Conservation (phyloP, 495 filamentous ascomycete genomes). For the Parachaetomium inaequale region DNA sequence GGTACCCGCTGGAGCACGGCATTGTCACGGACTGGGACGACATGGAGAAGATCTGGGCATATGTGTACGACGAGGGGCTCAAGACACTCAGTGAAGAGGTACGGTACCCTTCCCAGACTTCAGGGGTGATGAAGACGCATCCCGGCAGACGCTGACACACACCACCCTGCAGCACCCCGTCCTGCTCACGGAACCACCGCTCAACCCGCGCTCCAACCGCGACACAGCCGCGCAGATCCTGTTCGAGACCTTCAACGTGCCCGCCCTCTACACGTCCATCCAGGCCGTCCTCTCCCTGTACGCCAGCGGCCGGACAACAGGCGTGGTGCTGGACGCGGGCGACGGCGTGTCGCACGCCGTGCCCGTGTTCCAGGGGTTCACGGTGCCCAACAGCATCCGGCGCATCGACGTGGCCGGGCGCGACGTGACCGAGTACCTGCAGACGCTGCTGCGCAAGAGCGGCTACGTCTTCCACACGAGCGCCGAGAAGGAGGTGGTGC, state of each 20-base stretch:
- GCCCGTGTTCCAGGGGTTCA: slow-evolving; percentile 96
- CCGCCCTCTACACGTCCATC: slow-evolving; percentile 92
- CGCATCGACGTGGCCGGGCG: slow-evolving; percentile 97
- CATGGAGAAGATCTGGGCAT: slow-evolving; percentile 98
- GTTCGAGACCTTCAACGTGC: slow-evolving; percentile 98
- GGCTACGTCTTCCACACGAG: slow-evolving; percentile 96
- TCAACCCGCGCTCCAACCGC: slow-evolving; percentile 93
- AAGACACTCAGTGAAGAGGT: slow-evolving; percentile 97
- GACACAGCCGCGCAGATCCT: slow-evolving; percentile 96
- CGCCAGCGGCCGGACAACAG: slow-evolving; percentile 92
- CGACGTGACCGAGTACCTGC: slow-evolving; percentile 95
- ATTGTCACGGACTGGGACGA: slow-evolving; percentile 99
- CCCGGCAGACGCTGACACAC: slow-evolving; percentile 16
- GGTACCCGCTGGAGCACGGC: slow-evolving; percentile 93
- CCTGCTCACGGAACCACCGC: slow-evolving; percentile 90
- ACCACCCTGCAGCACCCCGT: slow-evolving; percentile 79
- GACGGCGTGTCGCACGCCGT: slow-evolving; percentile 98
- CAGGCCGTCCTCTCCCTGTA: slow-evolving; percentile 96
- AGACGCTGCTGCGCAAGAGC: slow-evolving; percentile 83
- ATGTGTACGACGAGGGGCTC: slow-evolving; percentile 60
- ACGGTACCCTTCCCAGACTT: slow-evolving; percentile 5
- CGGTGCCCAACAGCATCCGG: slow-evolving; percentile 89
- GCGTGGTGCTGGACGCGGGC: slow-evolving; percentile 90
- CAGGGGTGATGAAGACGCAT: neutral
- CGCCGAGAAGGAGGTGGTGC: slow-evolving; percentile 96